These are phyloP conservation scores for Rhizopogon vesiculosus DNA, from an alignment of 768 basidiomycete species.

Conservation along the genomic window DNA sequence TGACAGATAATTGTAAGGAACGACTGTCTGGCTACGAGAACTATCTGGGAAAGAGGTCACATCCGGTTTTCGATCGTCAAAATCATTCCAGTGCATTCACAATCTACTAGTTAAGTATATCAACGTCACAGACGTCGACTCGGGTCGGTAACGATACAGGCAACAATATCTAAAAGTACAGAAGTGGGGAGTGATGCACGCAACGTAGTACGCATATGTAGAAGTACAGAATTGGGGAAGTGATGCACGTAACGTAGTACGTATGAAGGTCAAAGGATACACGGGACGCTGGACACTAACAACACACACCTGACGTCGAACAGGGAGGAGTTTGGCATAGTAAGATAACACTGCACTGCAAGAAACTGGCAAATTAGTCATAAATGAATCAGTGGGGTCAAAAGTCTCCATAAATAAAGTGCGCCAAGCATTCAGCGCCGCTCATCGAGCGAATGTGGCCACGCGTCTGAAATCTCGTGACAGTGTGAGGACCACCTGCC, in stretches of 20 bases:
- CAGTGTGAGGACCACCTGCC: conserved; percentile 41
- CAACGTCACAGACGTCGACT: not conserved
- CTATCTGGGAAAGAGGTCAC: too few relatives aligned
- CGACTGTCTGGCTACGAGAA: too few relatives aligned
- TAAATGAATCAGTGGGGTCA: not conserved
- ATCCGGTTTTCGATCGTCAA: not conserved
- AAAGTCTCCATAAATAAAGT: not conserved
- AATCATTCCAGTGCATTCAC: not conserved
- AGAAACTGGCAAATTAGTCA: not conserved
- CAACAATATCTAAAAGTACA: not conserved
- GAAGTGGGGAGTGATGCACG: not conserved
- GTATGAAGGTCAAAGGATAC: not conserved
- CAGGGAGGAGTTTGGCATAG: not conserved
- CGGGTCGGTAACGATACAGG: not conserved
- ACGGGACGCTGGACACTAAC: not conserved
- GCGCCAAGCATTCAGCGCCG: conserved; percentile 8
- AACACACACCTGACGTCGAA: not conserved
- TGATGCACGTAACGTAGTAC: not conserved
- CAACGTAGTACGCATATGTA: not conserved
- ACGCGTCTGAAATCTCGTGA: conserved; percentile 25
- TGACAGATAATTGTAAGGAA: not conserved
- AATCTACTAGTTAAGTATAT: not conserved
- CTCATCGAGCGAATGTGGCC: not conserved
- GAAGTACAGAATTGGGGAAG: too few relatives aligned
- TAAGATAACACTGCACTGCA: not conserved